Conservation (phyloP, 805 yeast genomes). For the Candida glaebosa region DNA sequence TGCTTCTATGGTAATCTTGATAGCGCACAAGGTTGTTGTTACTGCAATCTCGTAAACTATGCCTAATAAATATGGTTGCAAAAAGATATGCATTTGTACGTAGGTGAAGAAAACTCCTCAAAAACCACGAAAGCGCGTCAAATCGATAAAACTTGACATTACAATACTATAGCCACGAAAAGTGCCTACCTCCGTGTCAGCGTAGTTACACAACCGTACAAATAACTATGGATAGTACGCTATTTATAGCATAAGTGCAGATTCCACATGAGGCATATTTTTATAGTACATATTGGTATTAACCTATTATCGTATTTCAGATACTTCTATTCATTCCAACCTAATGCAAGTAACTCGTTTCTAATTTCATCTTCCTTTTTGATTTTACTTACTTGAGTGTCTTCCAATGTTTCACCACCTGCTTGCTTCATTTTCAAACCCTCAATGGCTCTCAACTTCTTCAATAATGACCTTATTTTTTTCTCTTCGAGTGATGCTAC, state of each 20-base stretch:
- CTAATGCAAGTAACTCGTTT: slow-evolving; percentile 68
- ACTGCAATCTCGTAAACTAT: too few species aligned
- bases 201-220: too few species aligned
- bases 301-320: neutral
- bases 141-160: too few species aligned
- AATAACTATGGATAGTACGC: too few species aligned
- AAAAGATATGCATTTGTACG: neutral
- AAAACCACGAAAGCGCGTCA: too few species aligned
- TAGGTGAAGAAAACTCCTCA: too few species aligned
- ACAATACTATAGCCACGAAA: too few species aligned
- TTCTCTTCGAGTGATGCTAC: slow-evolving; percentile 80
- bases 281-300: neutral
- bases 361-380: slow-evolving; percentile 80
- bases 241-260: too few species aligned
- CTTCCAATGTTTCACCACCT: slow-evolving; percentile 81
- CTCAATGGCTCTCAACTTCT: slow-evolving; percentile 95
- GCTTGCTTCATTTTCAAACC: slow-evolving; percentile 81
- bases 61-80: neutral
- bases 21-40: too few species aligned
- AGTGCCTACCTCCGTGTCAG: too few species aligned
- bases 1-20: too few species aligned
- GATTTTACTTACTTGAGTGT: slow-evolving; percentile 87
- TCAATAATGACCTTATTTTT: slow-evolving; percentile 83
- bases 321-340: slow-evolving; percentile 45
- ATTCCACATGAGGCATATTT: neutral